Percentiles rank a stretch among this genome's conserved stretches.
Conservation (phyloP, 306 rosid genomes). For the Prunus dulcis region DNA sequence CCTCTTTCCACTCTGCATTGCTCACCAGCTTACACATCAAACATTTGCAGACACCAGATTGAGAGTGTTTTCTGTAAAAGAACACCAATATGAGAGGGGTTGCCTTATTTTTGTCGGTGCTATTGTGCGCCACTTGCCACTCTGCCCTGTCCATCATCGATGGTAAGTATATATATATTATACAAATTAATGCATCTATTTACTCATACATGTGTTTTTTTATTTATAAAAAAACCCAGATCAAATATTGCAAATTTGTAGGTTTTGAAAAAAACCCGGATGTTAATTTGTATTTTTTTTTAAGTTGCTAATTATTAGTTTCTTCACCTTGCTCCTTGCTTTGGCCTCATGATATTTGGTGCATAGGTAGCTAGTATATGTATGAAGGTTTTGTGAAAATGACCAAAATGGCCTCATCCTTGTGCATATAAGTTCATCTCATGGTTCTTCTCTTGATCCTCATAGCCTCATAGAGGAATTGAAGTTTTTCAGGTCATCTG, state of each 20-base stretch:
- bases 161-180: conserved; percentile 41
- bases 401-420: background rate
- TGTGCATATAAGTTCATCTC: background rate
- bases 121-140: conserved; percentile 54
- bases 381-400: background rate
- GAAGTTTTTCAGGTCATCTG: background rate
- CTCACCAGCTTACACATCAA: background rate
- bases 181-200: background rate
- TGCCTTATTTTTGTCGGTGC: conserved; percentile 36
- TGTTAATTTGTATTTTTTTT: background rate
- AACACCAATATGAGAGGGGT: conserved; percentile 25
- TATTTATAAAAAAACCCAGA: too few relatives aligned
- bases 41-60: background rate
- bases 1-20: background rate
- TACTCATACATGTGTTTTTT: background rate
- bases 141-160: conserved; percentile 50
- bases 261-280: background rate
- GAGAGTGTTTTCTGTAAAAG: background rate
- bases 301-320: background rate
- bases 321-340: background rate
- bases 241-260: too few relatives aligned
- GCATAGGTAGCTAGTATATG: background rate
- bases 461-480: background rate
- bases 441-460: background rate
- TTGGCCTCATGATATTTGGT: background rate